Evolutionary conservation across 2,329 filamentous ascomycete genomes (phyloP), one percentile per base, ranked within the genome.

Genomic region (Magnaporthiopsis rhizophila): DNA sequence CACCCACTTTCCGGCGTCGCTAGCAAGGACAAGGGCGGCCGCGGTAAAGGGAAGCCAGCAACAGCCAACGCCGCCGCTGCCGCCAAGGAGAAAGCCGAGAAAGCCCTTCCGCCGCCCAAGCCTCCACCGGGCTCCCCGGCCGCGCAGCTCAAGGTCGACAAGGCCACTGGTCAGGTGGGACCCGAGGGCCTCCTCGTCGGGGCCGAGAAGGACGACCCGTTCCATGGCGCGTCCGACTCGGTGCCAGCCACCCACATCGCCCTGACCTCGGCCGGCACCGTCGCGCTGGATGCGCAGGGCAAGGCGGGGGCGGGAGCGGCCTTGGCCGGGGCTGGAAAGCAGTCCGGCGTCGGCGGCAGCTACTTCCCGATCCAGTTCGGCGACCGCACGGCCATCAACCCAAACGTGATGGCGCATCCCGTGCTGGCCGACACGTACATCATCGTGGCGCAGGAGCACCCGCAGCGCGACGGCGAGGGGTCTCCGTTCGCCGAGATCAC

Each of bases 361-460:
- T 86, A 78, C 74, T 85, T 85, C 67, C 66, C 68, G 32, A 78
- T 86, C 69, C 71, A 76, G 21, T 84, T 86, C 66, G 76, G 74
- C 13, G 71, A 72, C 45, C 68, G 75, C 7, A 64, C 69, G 8
- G 75, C 76, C 38, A 77, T 81, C 65, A 86, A 86, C 65, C 83
- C 84, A 21, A 86, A 82, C 71, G 79, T 86, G 67, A 77, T 86
- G 56, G 83, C 84, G 0, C 84, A 86, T 69, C 83, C 83, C 3
- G 72, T 69, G 1, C 69, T 76, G 8, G 71, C 76, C 3, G 71
- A 82, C 57, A 80, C 76, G 1, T 86, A 78, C 77, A 78, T 82
- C 65, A 76, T 86, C 30, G 76, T 83, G 4, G 81, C 81, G 4
- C 83, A 85, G 69, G 74, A 75, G 62, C 69, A 74, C 26, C 71